These are phyloP conservation scores for Spongispora temasekensis DNA, from an alignment of 1,284 basidiomycete genomes.

Conservation along the genomic window DNA sequence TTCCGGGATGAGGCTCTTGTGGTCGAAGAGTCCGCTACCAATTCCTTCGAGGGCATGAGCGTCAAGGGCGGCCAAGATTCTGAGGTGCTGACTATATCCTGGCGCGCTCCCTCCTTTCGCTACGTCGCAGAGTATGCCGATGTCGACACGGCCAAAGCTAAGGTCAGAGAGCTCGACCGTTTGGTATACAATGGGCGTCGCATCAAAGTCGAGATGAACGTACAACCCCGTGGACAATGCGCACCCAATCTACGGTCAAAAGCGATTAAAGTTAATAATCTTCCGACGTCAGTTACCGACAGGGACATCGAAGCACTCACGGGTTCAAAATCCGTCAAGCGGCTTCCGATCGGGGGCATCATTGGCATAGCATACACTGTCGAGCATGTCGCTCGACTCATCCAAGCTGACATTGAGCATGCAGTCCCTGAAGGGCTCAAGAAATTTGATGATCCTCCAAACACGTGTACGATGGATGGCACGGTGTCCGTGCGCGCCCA, in stretches of 20 bases:
- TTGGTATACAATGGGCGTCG: constrained; percentile 39
- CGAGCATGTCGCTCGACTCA: constrained; percentile 11
- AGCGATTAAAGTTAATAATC: constrained; percentile 36
- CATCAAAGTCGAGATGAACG: constrained; percentile 45
- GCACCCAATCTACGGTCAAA: constrained; percentile 24
- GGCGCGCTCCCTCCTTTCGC: constrained; percentile 42
- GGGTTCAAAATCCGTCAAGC: constrained; percentile 22
- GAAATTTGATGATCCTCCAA: constrained; percentile 24
- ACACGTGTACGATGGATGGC: constrained; percentile 22
- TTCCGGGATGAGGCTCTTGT: constrained; percentile 42
- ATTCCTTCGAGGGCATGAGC: constrained; percentile 42
- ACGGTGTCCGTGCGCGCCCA: constrained; percentile 38
- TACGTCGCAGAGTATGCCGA: constrained; percentile 42
- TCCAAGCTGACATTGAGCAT: constrained; percentile 22
- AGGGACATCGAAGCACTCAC: constrained; percentile 24
- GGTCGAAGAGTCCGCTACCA: constrained; percentile 42
- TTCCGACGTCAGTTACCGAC: constrained; percentile 25
- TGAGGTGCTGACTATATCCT: constrained; percentile 45
- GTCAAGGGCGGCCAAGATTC: constrained; percentile 29
- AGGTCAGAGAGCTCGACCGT: constrained; percentile 38
- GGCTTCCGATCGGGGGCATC: constrained; percentile 11
- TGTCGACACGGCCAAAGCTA: constrained; percentile 15
- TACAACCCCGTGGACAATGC: constrained; percentile 30
- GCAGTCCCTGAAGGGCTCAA: constrained; percentile 17
- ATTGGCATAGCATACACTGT: background rate